phyloP scores from a whole-genome alignment of 306 rosid genomes.

The Gynostemma pentaphyllum region DNA sequence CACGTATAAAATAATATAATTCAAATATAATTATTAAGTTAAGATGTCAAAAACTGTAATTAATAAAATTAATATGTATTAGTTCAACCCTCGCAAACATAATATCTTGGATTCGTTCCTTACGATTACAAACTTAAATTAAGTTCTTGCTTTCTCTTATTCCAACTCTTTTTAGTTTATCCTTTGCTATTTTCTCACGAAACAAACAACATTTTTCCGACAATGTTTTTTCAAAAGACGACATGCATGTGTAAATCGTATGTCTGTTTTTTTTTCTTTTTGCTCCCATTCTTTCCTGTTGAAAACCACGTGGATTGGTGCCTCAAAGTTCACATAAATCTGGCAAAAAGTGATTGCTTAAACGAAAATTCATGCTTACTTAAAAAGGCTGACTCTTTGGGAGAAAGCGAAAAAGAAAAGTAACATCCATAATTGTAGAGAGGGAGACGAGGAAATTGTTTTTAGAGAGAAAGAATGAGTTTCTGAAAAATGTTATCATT shows the following conservation, averaged over 20 bases:
- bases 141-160: too few species aligned
- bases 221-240: background rate
- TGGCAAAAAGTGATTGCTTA: constrained; percentile 6
- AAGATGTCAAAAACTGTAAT: too few species aligned
- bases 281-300: constrained; percentile 3
- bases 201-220: constrained; percentile 5
- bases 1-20: too few species aligned
- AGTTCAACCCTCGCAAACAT: too few species aligned
- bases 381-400: background rate
- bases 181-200: background rate
- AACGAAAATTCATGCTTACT: constrained; percentile 10
- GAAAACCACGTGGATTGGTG: constrained; percentile 40
- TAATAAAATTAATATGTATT: too few species aligned
- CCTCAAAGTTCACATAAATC: constrained; percentile 28
- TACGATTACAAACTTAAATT: too few species aligned
- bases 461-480: constrained; percentile 1
- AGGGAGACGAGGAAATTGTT: background rate
- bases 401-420: constrained; percentile 2
- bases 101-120: too few species aligned
- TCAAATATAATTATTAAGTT: too few species aligned
- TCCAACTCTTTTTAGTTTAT: background rate
- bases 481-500: too few species aligned
- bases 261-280: constrained; percentile 4
- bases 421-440: background rate
- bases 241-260: constrained; percentile 30